A percentile compares a stretch with the other conserved stretches of the same genome.
phyloP scores from a whole-genome alignment of 1,284 basidiomycete genomes.

The Ceratobasidium sp. region DNA sequence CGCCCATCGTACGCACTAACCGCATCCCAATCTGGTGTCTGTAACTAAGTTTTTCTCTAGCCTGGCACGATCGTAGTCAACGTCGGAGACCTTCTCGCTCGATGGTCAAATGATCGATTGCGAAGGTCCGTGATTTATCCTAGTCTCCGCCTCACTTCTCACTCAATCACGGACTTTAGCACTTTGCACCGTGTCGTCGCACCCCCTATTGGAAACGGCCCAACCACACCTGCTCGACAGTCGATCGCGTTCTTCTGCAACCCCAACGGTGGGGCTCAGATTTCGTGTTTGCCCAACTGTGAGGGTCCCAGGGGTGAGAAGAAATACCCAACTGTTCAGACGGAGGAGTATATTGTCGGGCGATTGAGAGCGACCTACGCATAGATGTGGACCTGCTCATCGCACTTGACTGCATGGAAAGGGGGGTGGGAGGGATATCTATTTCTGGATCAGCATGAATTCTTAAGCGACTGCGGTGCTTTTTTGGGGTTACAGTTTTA shows the following conservation, averaged over 20 bases:
- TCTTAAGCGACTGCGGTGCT: not conserved
- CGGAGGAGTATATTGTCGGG: conserved; percentile 77
- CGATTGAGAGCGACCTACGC: conserved; percentile 49
- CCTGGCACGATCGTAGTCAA: conserved; percentile 84
- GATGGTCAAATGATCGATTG: conserved; percentile 84
- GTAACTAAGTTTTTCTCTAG: conserved; percentile 50
- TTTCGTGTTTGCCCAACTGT: conserved; percentile 78
- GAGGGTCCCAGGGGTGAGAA: conserved; percentile 46
- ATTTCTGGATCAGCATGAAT: not conserved
- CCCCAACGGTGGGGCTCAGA: conserved; percentile 73
- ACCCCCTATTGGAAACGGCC: conserved; percentile 62
- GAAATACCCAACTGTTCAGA: conserved; percentile 54
- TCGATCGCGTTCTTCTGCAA: conserved; percentile 90
- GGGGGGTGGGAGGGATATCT: not conserved
- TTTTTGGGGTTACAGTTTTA: not conserved
- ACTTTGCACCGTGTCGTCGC: conserved; percentile 84
- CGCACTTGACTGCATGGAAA: too few relatives aligned
- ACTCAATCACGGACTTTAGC: conserved; percentile 46
- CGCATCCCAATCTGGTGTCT: not conserved
- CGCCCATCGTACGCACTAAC: conserved; percentile 68
- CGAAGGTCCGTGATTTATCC: conserved; percentile 48
- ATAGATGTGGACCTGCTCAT: conserved; percentile 4
- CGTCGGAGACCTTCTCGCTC: conserved; percentile 77
- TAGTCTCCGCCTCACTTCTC: not conserved
- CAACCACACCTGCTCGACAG: conserved; percentile 69